Evolutionary conservation across 805 yeast species (phyloP).

Genomic region (Lachancea thermotolerans): DNA sequence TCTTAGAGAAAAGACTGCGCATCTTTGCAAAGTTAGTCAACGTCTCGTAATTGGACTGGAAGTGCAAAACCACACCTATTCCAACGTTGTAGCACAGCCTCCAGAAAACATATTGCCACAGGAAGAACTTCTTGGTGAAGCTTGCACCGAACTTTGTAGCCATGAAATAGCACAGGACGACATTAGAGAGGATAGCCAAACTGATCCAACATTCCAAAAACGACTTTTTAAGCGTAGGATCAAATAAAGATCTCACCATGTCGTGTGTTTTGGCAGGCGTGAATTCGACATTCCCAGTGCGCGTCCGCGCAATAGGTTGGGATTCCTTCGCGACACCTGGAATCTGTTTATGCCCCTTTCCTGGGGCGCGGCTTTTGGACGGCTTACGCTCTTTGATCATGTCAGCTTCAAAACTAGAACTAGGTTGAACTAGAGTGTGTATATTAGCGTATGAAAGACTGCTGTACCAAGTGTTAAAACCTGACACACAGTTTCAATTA

Average conservation of each 20-base stretch:
- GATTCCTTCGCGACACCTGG: neutral
- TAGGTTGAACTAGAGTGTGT: conserved; percentile 7
- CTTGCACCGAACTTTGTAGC: conserved; percentile 16
- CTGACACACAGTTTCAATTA: too few relatives aligned
- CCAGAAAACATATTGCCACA: conserved; percentile 63
- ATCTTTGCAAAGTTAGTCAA: conserved; percentile 48
- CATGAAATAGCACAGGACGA: conserved; percentile 28
- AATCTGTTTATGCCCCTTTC: neutral
- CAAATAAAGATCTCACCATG: conserved; percentile 75
- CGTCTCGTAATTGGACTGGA: conserved; percentile 54
- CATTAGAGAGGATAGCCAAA: conserved; percentile 34
- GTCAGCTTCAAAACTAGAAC: neutral
- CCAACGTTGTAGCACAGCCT: conserved; percentile 70
- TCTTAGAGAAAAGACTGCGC: conserved; percentile 39
- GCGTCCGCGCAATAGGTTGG: conserved; percentile 19
- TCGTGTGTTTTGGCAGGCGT: conserved; percentile 56
- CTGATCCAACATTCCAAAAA: conserved; percentile 57
- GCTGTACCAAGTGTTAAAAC: too few relatives aligned
- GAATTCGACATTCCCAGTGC: conserved; percentile 30
- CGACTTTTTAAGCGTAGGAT: conserved; percentile 67
- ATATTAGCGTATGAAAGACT: too few relatives aligned
- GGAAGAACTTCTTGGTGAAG: conserved; percentile 34
- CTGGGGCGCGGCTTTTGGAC: neutral
- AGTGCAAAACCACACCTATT: conserved; percentile 61
- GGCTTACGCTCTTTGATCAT: conserved; percentile 5